Conservation (phyloP, 495 filamentous ascomycete genomes). For the Penicillium silybi region DNA sequence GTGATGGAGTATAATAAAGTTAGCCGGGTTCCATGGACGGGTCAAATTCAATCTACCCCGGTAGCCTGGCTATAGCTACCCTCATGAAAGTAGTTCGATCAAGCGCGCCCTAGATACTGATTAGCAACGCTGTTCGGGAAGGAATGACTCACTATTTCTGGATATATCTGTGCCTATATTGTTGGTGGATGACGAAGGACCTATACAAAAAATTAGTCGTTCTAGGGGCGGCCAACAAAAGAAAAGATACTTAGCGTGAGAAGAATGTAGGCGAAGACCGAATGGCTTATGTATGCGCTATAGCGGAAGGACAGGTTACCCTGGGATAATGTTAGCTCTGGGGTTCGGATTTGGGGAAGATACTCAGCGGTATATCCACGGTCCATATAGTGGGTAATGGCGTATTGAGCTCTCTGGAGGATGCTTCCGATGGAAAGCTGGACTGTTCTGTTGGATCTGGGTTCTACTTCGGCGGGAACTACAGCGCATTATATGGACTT, state of each 20-base stretch:
- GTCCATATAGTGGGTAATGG: not conserved
- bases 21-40: not conserved
- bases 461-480: not conserved
- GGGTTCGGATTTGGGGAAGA: not conserved
- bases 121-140: not conserved
- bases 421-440: not conserved
- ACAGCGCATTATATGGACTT: constrained; percentile 6
- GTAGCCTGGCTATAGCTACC: no score
- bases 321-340: not conserved
- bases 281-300: not conserved
- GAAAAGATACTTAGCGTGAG: no score
- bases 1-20: no score
- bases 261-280: not conserved
- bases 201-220: not conserved
- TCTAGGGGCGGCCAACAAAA: not conserved
- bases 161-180: not conserved
- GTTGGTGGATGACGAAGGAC: not conserved
- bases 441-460: not conserved
- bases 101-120: not conserved
- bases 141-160: not conserved
- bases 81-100: no score
- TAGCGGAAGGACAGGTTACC: not conserved
- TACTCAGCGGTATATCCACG: not conserved
- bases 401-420: not conserved
- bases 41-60: not conserved